These are phyloP conservation scores for Lepidium didymum DNA, from an alignment of 345 rosid genomes.

Conservation along the genomic window DNA sequence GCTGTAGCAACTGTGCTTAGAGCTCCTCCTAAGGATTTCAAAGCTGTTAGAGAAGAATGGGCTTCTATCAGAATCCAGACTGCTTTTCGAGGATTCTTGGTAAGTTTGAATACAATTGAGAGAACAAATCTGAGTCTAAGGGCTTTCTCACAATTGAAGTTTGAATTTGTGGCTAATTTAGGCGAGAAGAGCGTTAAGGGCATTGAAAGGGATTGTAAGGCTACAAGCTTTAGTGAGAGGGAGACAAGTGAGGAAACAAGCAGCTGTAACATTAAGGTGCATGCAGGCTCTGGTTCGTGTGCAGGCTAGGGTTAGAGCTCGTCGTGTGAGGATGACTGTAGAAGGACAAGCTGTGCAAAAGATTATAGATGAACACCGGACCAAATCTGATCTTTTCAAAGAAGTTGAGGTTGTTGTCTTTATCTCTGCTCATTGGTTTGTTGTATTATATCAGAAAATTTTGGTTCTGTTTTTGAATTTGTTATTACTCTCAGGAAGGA, in stretches of 20 bases:
- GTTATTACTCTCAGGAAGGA: constrained; percentile 49
- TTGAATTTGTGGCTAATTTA: constrained; percentile 5
- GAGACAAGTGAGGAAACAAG: constrained; percentile 93
- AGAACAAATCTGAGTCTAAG: background rate
- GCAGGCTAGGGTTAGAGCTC: constrained; percentile 96
- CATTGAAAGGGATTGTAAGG: constrained; percentile 87
- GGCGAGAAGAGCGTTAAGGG: constrained; percentile 90
- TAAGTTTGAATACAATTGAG: constrained; percentile 20
- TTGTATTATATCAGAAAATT: background rate
- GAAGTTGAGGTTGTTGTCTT: constrained; percentile 59
- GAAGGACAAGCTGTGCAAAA: constrained; percentile 86
- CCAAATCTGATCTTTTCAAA: constrained; percentile 60
- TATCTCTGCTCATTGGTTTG: background rate
- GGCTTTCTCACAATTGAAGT: background rate
- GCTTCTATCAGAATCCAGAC: constrained; percentile 89
- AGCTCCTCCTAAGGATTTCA: constrained; percentile 86
- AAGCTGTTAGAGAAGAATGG: constrained; percentile 78
- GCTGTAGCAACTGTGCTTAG: constrained; percentile 79
- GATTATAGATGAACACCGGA: constrained; percentile 49
- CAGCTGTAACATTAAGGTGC: constrained; percentile 87
- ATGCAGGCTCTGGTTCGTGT: constrained; percentile 97
- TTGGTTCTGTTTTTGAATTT: background rate
- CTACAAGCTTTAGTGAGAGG: constrained; percentile 94
- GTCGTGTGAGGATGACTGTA: constrained; percentile 70
- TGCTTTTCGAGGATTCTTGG: constrained; percentile 91